Conservation (phyloP, 176 grass and related monocot genomes). For the Musa beccarii region DNA sequence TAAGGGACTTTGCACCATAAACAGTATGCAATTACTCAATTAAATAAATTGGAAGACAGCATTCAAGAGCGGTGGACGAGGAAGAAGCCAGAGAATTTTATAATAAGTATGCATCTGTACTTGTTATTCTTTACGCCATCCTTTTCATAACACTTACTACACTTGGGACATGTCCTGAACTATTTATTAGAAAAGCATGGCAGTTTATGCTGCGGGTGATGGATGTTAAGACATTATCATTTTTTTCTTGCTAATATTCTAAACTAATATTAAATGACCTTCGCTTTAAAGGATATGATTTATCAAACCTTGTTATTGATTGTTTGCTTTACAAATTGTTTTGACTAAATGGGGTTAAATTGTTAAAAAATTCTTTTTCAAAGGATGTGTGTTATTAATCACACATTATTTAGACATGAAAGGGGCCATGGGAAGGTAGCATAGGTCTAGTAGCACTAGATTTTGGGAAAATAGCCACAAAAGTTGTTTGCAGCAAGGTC, state of each 20-base stretch:
- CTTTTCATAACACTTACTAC: conserved; percentile 13
- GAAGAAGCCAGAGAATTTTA: conserved; percentile 61
- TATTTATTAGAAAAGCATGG: conserved; percentile 6
- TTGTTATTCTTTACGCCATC: not conserved
- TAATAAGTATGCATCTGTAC: conserved; percentile 46
- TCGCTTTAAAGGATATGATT: too few species aligned
- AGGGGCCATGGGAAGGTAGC: not conserved
- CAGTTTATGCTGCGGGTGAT: not conserved
- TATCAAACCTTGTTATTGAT: too few species aligned
- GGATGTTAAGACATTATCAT: not conserved
- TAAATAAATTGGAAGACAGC: conserved; percentile 95
- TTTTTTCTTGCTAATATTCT: not conserved
- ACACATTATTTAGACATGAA: not conserved
- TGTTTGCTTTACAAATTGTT: too few species aligned
- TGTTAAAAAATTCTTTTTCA: too few species aligned
- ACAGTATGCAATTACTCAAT: conserved; percentile 86
- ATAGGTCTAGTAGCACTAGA: not conserved
- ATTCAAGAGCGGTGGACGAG: conserved; percentile 78
- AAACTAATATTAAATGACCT: too few species aligned
- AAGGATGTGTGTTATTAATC: not conserved
- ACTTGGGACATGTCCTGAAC: conserved; percentile 1
- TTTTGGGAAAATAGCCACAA: not conserved
- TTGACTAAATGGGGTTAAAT: too few species aligned
- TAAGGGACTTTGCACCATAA: conserved; percentile 22
- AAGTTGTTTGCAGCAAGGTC: not conserved